Evolutionary conservation across 257 asterid species (phyloP).

Genomic region (Fraxinus americana): DNA sequence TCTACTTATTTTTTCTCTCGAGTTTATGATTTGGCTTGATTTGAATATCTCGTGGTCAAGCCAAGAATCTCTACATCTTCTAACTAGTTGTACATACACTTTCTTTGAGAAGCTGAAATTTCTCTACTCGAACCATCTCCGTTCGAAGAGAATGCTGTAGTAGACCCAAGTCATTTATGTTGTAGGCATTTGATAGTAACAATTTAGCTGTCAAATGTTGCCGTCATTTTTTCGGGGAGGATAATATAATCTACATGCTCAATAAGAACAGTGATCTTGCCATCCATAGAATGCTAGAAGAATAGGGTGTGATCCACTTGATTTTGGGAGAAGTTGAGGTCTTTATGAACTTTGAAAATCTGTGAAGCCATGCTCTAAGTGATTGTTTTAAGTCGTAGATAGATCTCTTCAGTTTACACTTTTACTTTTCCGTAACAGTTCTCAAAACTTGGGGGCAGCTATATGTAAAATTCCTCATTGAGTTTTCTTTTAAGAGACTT

Average conservation of each 20-base stretch:
- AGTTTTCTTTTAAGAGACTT: neutral
- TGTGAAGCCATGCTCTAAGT: neutral
- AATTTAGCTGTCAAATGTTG: neutral
- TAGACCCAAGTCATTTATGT: neutral
- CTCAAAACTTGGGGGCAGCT: neutral
- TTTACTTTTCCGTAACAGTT: neutral
- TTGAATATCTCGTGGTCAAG: neutral
- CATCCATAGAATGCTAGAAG: neutral
- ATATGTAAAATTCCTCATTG: neutral
- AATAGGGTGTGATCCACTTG: neutral
- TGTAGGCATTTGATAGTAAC: neutral
- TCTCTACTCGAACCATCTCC: neutral
- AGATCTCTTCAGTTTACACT: neutral
- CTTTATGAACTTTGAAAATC: neutral
- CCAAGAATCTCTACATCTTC: neutral
- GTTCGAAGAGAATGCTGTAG: neutral
- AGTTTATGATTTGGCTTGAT: neutral
- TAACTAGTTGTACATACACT: neutral
- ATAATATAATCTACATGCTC: neutral
- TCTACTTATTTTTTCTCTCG: neutral
- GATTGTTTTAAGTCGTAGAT: neutral
- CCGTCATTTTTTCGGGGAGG: neutral
- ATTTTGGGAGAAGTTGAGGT: neutral
- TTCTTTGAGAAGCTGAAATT: neutral
- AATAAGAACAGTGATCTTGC: neutral